Conservation (phyloP, 768 basidiomycete species). For the Auricularia sp. region DNA sequence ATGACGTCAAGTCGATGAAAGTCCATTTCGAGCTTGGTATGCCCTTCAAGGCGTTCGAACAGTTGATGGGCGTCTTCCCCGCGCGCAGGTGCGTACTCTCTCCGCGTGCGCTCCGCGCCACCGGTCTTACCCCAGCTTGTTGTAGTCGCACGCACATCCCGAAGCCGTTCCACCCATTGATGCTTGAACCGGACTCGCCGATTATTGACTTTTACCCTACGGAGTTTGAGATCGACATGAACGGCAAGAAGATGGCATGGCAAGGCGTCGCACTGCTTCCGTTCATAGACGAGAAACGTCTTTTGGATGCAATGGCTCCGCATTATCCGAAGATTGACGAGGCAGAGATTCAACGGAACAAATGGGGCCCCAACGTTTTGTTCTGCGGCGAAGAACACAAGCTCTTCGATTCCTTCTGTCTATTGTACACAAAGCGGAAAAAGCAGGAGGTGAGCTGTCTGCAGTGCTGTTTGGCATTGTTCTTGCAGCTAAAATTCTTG, state of each 20-base stretch:
- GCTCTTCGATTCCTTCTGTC: constrained; percentile 79
- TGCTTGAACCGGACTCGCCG: constrained; percentile 79
- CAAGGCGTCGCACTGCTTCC: constrained; percentile 95
- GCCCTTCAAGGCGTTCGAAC: constrained; percentile 96
- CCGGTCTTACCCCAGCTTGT: constrained; percentile 1
- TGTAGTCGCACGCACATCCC: constrained; percentile 83
- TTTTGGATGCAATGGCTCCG: constrained; percentile 74
- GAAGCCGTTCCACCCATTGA: constrained; percentile 70
- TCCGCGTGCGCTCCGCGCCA: not conserved
- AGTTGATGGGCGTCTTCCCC: constrained; percentile 97
- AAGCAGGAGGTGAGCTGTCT: constrained; percentile 50
- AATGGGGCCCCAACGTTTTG: constrained; percentile 73
- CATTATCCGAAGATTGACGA: constrained; percentile 51
- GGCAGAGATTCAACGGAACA: constrained; percentile 77
- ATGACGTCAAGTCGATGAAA: constrained; percentile 65
- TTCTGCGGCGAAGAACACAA: constrained; percentile 79
- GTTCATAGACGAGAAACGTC: constrained; percentile 81
- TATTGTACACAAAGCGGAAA: constrained; percentile 84
- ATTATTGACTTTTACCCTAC: constrained; percentile 94
- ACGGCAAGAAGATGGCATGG: constrained; percentile 99
- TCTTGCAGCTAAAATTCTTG: not conserved
- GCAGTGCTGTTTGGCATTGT: not conserved
- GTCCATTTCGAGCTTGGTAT: constrained; percentile 49
- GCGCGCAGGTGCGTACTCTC: constrained; percentile 58
- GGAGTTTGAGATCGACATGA: constrained; percentile 96